Evolutionary conservation across 176 grass and related monocot species (phyloP), one percentile per base, ranked within the genome.

Genomic region (Puccinellia tenuiflora): DNA sequence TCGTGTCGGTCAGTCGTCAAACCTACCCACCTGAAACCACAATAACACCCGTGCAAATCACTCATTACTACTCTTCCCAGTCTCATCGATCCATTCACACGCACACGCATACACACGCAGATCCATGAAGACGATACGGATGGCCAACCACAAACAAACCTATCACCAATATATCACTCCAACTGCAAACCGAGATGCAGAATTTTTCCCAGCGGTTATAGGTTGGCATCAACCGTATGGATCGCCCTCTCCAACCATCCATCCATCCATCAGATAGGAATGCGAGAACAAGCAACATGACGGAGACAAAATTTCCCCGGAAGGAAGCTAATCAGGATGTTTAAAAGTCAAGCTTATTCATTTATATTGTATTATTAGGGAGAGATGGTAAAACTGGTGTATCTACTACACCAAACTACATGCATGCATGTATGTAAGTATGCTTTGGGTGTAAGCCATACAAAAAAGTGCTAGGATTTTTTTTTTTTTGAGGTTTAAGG

Each of bases 61-160:
- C 15, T 47, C 45, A 47, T 4, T 15, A 5, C 45, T 15, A 5
- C 45, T 47, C 13, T 47, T 47, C 45, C 2, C n/a, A n/a, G n/a
- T n/a, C n/a, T n/a, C n/a, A n/a, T n/a, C n/a, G n/a, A n/a, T n/a
- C n/a, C n/a, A n/a, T n/a, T n/a, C n/a, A n/a, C n/a, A n/a, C n/a
- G n/a, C n/a, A n/a, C n/a, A n/a, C n/a, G n/a, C n/a, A n/a, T n/a
- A n/a, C n/a, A n/a, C n/a, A n/a, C n/a, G n/a, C n/a, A n/a, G 42
- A 45, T 33, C 45, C 45, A 3, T 47, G 13, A 47, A 47, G 45
- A 47, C 46, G 81, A 81, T 77, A 21, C 70, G 18, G 88, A 82
- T 82, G 79, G 83, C 73, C 83, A 90, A 86, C 88, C 79, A 78
- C 5, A 66, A 86, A 78, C 88, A 65, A 90, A 82, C 88, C 15